Base-by-base conservation (phyloP, 306 rosid genomes). In the Trifolium fragiferum region DNA sequence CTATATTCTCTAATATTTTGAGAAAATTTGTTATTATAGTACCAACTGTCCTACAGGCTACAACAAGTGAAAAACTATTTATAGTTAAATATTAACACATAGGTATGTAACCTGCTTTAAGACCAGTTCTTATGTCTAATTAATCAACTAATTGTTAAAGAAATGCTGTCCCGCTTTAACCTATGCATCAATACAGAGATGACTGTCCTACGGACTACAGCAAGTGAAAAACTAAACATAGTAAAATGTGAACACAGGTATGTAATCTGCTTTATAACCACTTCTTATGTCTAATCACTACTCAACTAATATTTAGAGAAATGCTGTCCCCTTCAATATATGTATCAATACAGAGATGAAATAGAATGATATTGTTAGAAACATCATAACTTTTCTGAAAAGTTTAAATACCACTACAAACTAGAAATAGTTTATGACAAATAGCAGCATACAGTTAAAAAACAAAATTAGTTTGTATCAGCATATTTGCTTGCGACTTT, bases 261-360 rank as follows among this genome's bases (percentile, higher is more conserved):
- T n/a, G 15, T 54, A 58, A 32, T 14, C 50, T 13, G 12, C 20
- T 37, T 68, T 68, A 20, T 13, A 18, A 60, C 27, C 51, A 27
- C 46, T 57, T 68, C 69, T 19, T 68, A 15, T 15, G 23, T 58
- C 32, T 57, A 19, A 68, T 68, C 16, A 68, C 32, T 27, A 27
- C 68, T 68, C 30, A 58, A 68, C 70, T 68, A 46, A 53, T 32
- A 19, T 33, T 54, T 54, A 54, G 67, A 53, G 51, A 43, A 66
- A 44, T 38, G 62, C 2, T 58, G 14, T 15, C 61, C 32, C 49
- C 35, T 25, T 68, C 41, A 46, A 20, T 37, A 16, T 19, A 33
- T 13, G 59, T 55, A 30, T 55, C 8, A 44, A 58, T 19, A 76
- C 38, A 7, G 27, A 58, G 41, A 58, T 44, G 53, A 21, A 46